Conservation (phyloP, 768 basidiomycete genomes). For the Phaffia tasmanica region DNA sequence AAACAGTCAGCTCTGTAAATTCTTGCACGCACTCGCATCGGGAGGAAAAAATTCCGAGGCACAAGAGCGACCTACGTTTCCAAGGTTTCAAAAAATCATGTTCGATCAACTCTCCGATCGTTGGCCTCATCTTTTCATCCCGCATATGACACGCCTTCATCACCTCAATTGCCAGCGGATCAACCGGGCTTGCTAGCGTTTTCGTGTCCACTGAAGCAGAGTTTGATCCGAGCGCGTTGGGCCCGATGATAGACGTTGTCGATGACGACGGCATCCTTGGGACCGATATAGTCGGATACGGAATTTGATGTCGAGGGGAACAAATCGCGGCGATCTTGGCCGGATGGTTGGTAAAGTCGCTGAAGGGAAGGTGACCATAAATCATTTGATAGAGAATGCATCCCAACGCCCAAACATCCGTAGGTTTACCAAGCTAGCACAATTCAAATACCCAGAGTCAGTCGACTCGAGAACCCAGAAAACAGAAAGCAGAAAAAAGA, state of each 20-base stretch:
- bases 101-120: constrained; percentile 74
- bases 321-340: constrained; percentile 92
- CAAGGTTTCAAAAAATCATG: constrained; percentile 57
- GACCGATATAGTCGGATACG: constrained; percentile 50
- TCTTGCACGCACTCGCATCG: not conserved
- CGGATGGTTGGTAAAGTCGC: constrained; percentile 53
- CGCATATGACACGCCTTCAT: constrained; percentile 73
- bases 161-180: constrained; percentile 60
- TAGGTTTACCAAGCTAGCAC: constrained; percentile 63
- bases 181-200: constrained; percentile 49
- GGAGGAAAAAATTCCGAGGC: too few relatives aligned
- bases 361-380: constrained; percentile 87
- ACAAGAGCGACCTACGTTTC: constrained; percentile 10
- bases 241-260: constrained; percentile 37
- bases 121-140: constrained; percentile 68
- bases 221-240: constrained; percentile 27
- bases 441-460: not conserved
- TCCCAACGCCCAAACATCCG: constrained; percentile 95
- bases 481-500: not conserved
- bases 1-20: not conserved
- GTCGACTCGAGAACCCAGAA: constrained; percentile 3
- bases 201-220: constrained; percentile 37
- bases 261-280: constrained; percentile 44
- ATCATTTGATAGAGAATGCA: constrained; percentile 99
- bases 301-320: constrained; percentile 60